Evolutionary conservation across 345 rosid species (phyloP), one percentile per base, ranked within the genome.

Genomic region (Eucalyptus sp.): DNA sequence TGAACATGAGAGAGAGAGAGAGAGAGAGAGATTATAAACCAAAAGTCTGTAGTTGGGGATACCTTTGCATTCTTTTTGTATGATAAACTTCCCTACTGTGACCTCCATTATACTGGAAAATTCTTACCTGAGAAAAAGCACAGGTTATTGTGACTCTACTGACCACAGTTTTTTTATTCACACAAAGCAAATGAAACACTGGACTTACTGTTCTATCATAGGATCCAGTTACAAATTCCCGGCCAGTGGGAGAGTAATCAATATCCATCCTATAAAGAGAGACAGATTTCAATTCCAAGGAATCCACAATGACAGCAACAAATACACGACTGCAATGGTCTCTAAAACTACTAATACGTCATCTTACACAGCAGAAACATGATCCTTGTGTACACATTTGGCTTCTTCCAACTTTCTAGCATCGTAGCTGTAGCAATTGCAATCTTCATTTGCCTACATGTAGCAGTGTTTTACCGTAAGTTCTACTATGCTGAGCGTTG

Each of bases 11-110:
- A 60, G 68, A 60, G 31, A 11, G n/a, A 60, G 66, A 25, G n/a
- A 22, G 18, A 49, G 60, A 50, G 60, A 86, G 64, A 86, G 48
- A 88, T 41, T 71, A 71, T 87, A 88, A 88, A 88, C 81, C 56
- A 88, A 88, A 56, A 41, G 17, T 56, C 88, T 85, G 27, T 51
- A 79, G 52, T 41, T 25, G 13, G 48, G 90, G 87, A 88, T 44
- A 97, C 99, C 99, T 97, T 93, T 97, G 99, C 99, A 96, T 98
- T 92, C 99, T 97, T 94, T 98, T 98, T 46, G 99, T 94, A 86
- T 97, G 99, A 93, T 98, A 98, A 90, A 97, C 93, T 94, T 96
- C 99, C 88, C 97, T 88, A 92, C 98, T 97, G 91, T 94, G 98
- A 86, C 99, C 99, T 88, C 99, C 99, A 89, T 96, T 95, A 91